Percentiles rank a stretch among this genome's conserved stretches.
phyloP scores from a whole-genome alignment of 129 eudicot species.

The Escallonia rubra region DNA sequence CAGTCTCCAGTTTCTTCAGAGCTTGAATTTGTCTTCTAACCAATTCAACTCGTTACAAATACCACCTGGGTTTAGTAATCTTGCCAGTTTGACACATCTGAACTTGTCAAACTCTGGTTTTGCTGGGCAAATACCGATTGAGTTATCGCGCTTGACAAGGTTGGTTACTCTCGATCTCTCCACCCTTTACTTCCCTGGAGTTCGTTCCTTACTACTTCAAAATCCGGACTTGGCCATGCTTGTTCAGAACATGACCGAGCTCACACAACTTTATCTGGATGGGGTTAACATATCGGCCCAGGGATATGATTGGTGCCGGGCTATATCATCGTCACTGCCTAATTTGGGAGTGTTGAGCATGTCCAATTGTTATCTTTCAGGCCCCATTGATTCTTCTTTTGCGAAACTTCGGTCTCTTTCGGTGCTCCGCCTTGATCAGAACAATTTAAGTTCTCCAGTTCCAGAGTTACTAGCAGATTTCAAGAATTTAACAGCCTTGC shows the following conservation, averaged over 20 bases:
- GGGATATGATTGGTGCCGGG: constrained; percentile 35
- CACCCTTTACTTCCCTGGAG: not conserved
- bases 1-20: constrained; percentile 20
- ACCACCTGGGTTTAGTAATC: constrained; percentile 15
- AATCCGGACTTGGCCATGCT: constrained; percentile 30
- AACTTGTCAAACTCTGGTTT: constrained; percentile 28
- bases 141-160: constrained; percentile 29
- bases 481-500: constrained; percentile 31
- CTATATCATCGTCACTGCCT: constrained; percentile 36
- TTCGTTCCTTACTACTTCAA: constrained; percentile 14
- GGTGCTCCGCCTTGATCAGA: constrained; percentile 30
- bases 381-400: constrained; percentile 43
- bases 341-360: constrained; percentile 44
- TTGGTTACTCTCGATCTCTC: constrained; percentile 57
- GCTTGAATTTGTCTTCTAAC: constrained; percentile 21
- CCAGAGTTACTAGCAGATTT: constrained; percentile 43
- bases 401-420: constrained; percentile 22
- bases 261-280: constrained; percentile 44
- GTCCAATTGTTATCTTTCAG: constrained; percentile 42
- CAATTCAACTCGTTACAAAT: not conserved
- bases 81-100: constrained; percentile 15
- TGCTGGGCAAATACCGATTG: constrained; percentile 22
- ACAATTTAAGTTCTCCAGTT: constrained; percentile 31
- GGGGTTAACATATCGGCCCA: constrained; percentile 40
- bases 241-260: constrained; percentile 25